Conservation (phyloP, 2,329 filamentous ascomycete species). For the Periconia macrospinosa region DNA sequence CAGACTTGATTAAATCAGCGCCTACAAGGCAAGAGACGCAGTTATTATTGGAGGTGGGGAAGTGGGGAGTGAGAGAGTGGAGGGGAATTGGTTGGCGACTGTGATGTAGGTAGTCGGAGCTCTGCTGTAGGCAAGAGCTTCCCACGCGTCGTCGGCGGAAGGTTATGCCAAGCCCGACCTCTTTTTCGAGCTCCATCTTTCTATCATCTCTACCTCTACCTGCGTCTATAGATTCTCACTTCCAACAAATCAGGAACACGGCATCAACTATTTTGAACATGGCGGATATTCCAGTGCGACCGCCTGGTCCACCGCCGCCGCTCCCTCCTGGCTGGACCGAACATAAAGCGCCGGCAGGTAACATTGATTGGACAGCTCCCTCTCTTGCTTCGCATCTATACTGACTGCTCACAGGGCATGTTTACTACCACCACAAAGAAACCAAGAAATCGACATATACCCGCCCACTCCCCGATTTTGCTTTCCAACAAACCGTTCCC, state of each 20-base stretch:
- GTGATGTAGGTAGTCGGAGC: constrained; percentile 35
- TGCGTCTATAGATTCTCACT: not conserved
- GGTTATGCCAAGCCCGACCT: constrained; percentile 30
- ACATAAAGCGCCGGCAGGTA: constrained; percentile 80
- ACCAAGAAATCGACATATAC: constrained; percentile 88
- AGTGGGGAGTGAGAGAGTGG: constrained; percentile 17
- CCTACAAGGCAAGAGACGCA: not conserved
- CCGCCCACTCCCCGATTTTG: constrained; percentile 55
- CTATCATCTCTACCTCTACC: constrained; percentile 16
- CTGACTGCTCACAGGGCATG: constrained; percentile 61
- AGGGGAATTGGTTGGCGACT: constrained; percentile 19
- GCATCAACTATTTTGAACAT: constrained; percentile 12
- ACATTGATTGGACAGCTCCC: constrained; percentile 3
- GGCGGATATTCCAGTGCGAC: constrained; percentile 33
- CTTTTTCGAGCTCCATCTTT: constrained; percentile 21
- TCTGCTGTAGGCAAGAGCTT: constrained; percentile 41
- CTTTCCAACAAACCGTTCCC: constrained; percentile 1
- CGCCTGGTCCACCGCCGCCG: constrained; percentile 51
- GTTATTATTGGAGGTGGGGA: constrained; percentile 3
- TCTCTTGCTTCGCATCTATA: constrained; percentile 18
- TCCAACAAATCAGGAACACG: not conserved
- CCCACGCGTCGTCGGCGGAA: constrained; percentile 30
- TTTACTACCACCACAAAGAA: constrained; percentile 82
- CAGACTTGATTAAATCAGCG: constrained; percentile 7
- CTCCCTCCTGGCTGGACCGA: constrained; percentile 87